phyloP scores from a whole-genome alignment of 2,329 filamentous ascomycete genomes.

The Sclerotinia subarctica region DNA sequence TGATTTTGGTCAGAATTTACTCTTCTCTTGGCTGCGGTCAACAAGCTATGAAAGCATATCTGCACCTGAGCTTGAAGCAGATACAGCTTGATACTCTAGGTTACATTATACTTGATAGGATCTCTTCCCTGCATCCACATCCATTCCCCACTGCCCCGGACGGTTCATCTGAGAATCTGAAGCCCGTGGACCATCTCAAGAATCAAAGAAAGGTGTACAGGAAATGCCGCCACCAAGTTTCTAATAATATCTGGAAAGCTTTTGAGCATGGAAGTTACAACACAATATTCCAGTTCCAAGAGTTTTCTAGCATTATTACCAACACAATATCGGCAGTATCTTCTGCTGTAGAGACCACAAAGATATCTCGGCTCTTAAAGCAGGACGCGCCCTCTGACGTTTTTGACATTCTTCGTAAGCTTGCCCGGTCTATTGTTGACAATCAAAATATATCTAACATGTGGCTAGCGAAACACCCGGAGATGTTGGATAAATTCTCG shows the following conservation, averaged over 20 bases:
- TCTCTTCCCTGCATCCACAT: conserved; percentile 42
- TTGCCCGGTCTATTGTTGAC: too few species aligned
- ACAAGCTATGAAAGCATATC: conserved; percentile 40
- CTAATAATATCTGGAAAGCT: conserved; percentile 35
- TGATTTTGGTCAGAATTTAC: conserved; percentile 41
- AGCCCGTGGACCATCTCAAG: conserved; percentile 32
- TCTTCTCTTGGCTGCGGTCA: conserved; percentile 40
- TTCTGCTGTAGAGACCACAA: conserved; percentile 35
- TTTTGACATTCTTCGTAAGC: conserved; percentile 37
- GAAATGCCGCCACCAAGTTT: conserved; percentile 31
- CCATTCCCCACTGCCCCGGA: conserved; percentile 29
- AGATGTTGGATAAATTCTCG: conserved; percentile 22
- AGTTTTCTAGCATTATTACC: conserved; percentile 33
- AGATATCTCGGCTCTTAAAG: conserved; percentile 33
- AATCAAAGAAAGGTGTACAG: conserved; percentile 35
- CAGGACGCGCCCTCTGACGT: conserved; percentile 21
- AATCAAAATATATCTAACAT: neutral
- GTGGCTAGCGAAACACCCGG: conserved; percentile 12
- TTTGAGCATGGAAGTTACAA: conserved; percentile 39
- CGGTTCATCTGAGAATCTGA: conserved; percentile 23
- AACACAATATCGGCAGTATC: conserved; percentile 31
- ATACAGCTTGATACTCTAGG: conserved; percentile 43
- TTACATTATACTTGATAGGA: conserved; percentile 41
- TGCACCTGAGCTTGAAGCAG: conserved; percentile 41
- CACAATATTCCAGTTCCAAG: conserved; percentile 37